Conservation (phyloP, 148 eudicot species). For the Nepenthes mirabilis region DNA sequence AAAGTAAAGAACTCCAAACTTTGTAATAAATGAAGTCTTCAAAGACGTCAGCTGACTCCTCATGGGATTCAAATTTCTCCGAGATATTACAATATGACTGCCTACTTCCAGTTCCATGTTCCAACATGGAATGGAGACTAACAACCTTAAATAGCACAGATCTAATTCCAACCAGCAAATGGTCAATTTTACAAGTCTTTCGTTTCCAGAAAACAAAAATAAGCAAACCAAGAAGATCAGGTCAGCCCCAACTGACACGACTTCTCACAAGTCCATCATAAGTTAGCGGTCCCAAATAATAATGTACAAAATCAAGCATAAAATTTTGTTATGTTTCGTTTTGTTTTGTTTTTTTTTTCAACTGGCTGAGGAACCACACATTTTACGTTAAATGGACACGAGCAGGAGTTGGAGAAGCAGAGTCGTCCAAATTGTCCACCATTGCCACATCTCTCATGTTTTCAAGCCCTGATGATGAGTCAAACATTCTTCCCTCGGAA, state of each 20-base stretch:
- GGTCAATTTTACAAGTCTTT: constrained; percentile 6
- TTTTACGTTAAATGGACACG: constrained; percentile 16
- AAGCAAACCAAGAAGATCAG: constrained; percentile 4
- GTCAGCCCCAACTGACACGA: constrained; percentile 34
- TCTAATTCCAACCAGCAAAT: constrained; percentile 6
- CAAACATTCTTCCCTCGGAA: constrained; percentile 1
- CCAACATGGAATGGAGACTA: neutral
- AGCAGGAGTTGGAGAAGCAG: constrained; percentile 20
- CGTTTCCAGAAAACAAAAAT: neutral
- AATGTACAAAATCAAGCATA: constrained; percentile 10
- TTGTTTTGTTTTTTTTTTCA: no score
- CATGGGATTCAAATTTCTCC: no score
- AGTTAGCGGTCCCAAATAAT: constrained; percentile 1
- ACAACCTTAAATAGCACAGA: constrained; percentile 1
- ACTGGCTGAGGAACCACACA: neutral
- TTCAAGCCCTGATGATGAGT: constrained; percentile 9
- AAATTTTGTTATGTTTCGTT: neutral
- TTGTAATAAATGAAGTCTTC: no score
- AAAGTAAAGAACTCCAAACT: no score
- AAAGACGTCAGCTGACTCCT: no score
- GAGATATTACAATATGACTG: neutral
- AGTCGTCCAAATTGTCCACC: constrained; percentile 18
- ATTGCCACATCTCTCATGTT: constrained; percentile 22
- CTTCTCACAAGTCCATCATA: constrained; percentile 2
- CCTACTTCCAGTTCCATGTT: neutral